Conservation (phyloP, 495 filamentous ascomycete species). For the Podospora australis region DNA sequence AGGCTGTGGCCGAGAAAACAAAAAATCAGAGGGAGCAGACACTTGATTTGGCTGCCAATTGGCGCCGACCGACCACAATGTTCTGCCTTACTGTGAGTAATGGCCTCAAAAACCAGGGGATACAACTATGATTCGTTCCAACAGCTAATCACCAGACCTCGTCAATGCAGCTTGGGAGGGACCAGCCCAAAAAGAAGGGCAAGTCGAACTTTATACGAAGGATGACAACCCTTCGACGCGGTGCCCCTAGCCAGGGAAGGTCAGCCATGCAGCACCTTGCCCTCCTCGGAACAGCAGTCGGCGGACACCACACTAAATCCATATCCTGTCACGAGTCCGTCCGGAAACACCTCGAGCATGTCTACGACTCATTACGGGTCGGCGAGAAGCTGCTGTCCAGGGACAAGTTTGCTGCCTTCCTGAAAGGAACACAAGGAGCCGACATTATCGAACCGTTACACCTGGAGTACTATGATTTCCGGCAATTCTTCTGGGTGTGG, state of each 20-base stretch:
- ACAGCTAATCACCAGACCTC: background rate
- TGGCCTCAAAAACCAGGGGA: too few relatives aligned
- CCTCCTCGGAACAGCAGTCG: constrained; percentile 15
- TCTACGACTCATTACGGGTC: constrained; percentile 29
- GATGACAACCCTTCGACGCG: constrained; percentile 24
- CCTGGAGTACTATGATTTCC: constrained; percentile 30
- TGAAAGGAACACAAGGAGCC: constrained; percentile 34
- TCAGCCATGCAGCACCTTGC: constrained; percentile 16
- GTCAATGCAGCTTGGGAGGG: constrained; percentile 11
- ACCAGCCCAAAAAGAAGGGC: constrained; percentile 16
- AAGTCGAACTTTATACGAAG: constrained; percentile 23
- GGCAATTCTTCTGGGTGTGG: constrained; percentile 39
- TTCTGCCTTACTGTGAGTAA: constrained; percentile 17
- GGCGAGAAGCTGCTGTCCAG: constrained; percentile 23
- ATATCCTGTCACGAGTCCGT: constrained; percentile 23
- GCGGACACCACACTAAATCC: constrained; percentile 9
- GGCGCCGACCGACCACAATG: constrained; percentile 7
- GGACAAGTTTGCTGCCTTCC: constrained; percentile 30
- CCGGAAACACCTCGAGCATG: constrained; percentile 27
- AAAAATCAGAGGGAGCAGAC: background rate
- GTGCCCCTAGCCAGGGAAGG: constrained; percentile 16
- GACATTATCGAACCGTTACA: constrained; percentile 13
- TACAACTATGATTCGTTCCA: background rate
- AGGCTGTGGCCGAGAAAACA: constrained; percentile 3
- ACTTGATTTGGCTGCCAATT: constrained; percentile 11